phyloP scores from a whole-genome alignment of 2,329 filamentous ascomycete genomes.

The Calycina marina region DNA sequence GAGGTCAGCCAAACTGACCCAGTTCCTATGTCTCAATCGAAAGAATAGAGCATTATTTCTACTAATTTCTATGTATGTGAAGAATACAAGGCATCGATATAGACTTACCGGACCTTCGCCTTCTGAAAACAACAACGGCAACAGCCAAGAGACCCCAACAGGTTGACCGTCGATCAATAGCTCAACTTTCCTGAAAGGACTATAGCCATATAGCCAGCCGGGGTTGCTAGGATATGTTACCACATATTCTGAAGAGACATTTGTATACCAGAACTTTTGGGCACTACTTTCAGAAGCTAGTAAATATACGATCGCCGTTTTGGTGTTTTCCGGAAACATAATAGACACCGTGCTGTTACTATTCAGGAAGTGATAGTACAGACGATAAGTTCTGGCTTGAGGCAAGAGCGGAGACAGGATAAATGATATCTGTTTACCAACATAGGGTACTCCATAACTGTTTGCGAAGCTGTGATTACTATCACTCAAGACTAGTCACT shows the following conservation, averaged over 20 bases:
- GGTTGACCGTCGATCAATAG: conserved; percentile 54
- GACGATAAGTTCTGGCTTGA: too few relatives aligned
- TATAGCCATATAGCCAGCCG: conserved; percentile 41
- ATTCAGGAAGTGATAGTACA: too few relatives aligned
- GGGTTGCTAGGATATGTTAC: conserved; percentile 46
- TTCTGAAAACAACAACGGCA: conserved; percentile 65
- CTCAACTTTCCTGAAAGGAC: conserved; percentile 63
- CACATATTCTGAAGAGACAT: conserved; percentile 47
- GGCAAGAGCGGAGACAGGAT: too few relatives aligned
- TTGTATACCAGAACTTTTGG: conserved; percentile 79
- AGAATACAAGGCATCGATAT: too few relatives aligned
- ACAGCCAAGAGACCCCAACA: conserved; percentile 64
- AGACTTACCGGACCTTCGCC: conserved; percentile 60
- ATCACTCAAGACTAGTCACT: too few relatives aligned
- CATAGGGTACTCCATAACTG: too few relatives aligned
- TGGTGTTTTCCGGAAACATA: conserved; percentile 44
- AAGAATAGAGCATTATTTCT: too few relatives aligned
- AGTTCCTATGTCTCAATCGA: too few relatives aligned
- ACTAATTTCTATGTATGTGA: too few relatives aligned
- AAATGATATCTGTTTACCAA: too few relatives aligned
- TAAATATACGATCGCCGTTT: conserved; percentile 55
- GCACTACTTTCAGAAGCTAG: conserved; percentile 56
- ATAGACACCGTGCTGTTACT: conserved; percentile 24
- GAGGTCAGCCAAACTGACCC: too few relatives aligned
- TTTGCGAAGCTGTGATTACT: too few relatives aligned